Evolutionary conservation across 805 yeast species (phyloP).

Genomic region (Wickerhamomyces strasburgensis): DNA sequence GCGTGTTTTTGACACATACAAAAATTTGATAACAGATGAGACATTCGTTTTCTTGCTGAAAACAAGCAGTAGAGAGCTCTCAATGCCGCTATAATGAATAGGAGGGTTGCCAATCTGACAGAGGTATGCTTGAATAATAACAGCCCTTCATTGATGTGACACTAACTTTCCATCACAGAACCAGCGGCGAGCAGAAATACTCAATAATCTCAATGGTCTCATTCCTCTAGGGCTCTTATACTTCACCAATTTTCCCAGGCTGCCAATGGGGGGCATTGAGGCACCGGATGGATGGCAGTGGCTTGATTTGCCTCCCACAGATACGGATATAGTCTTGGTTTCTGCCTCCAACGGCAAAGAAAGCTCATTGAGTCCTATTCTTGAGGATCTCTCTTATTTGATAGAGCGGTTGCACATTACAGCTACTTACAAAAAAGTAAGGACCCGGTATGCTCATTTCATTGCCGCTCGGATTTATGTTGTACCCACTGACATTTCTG

Average conservation of each 20-base stretch:
- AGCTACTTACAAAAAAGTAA: slow-evolving; percentile 38
- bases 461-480: slow-evolving; percentile 41
- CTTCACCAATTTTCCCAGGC: slow-evolving; percentile 38
- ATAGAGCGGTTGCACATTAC: slow-evolving; percentile 31
- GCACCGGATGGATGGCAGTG: slow-evolving; percentile 50
- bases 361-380: slow-evolving; percentile 20
- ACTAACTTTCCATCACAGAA: slow-evolving; percentile 2
- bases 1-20: neutral
- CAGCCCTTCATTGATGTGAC: neutral
- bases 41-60: no score
- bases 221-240: slow-evolving; percentile 47
- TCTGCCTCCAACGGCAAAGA: slow-evolving; percentile 8
- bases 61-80: no score
- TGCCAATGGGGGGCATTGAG: slow-evolving; percentile 31
- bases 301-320: slow-evolving; percentile 44
- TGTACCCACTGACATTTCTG: slow-evolving; percentile 40
- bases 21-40: no score
- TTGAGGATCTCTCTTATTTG: slow-evolving; percentile 40
- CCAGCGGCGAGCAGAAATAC: slow-evolving; percentile 15
- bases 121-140: neutral
- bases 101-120: no score
- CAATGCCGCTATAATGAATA: no score
- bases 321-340: slow-evolving; percentile 2
- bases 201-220: slow-evolving; percentile 22
- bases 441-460: slow-evolving; percentile 8